Base-by-base conservation (phyloP, 805 yeast genomes). In the Peterozyma xylosa region DNA sequence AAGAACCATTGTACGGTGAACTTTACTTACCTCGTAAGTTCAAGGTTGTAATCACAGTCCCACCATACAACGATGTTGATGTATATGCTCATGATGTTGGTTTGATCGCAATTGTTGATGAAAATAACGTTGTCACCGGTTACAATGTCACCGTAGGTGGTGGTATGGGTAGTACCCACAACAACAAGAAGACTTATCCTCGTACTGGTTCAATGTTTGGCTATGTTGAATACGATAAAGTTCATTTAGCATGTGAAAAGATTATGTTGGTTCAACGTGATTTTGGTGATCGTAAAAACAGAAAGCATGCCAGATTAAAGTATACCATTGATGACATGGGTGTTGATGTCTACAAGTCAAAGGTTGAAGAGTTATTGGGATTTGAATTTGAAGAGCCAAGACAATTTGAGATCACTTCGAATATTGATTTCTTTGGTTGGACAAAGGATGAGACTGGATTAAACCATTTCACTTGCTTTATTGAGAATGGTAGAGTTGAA, bases 151-250 rank as follows among this genome's bases (percentile, higher is more conserved):
- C 85, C 48, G 96, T 83, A 51, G 98, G 98, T 64, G 98, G 98
- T 70, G 98, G 98, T 74, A 91, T 91, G 98, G 98, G 98, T 56
- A 78, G 95, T 36, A 91, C 98, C 11, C 98, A 91, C 64, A 91
- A 90, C 74, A 91, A 91, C 71, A 84, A 83, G 59, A 91, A 91
- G 74, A 91, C 98, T 0, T 91, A 91, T 61, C 98, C 98, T 56
- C 78, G 98, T 68, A 78, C 96, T 5, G 98, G 96, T 50, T 82
- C 96, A 15, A 67, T 79, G 65, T 75, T 91, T 52, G 98, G 98
- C 27, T 91, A 68, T 58, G 80, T 82, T 40, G 51, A 78, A 3
- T 70, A 71, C 48, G 90, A 82, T 41, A 76, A 88, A 61, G 73
- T 87, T 40, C 80, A 78, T 49, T 64, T 74, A 42, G 96, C 83